Base-by-base conservation (phyloP, 108 stramenopile species). In the Craspedostauros australis region DNA sequence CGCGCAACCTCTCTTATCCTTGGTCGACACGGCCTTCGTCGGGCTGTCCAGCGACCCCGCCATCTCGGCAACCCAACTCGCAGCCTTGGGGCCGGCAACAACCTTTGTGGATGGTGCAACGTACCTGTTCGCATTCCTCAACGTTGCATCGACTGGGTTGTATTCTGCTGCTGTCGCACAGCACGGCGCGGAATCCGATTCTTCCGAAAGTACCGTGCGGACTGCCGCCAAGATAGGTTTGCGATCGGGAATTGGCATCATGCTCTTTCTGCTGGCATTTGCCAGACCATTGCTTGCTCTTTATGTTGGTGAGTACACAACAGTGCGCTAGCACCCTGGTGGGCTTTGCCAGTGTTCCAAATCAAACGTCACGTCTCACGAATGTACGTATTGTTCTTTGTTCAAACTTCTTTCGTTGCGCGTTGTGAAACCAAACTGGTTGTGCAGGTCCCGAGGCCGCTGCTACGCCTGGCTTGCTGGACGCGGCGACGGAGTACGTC, bases 121-220 rank as follows among this genome's bases (percentile, higher is more conserved):
- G 33, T 81, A 72, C 29, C 44, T 77, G 6, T 77, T 77, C 54
- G 73, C 76, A 2, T 81, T 81, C 51, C 36, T 81, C 36, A 81
- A 81, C 60, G 75, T 81, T 31, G 79, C 79, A 0, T 75, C 79
- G 9, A 81, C 79, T 16, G 77, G 77, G 57, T 39, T 81, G 15
- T 81, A 67, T 43, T 76, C 79, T 4, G 57, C 58, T 48, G 73
- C 73, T 8, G 32, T 66, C 41, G 77, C 77, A 4, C 23, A 50
- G 31, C 36, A 24, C 18, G 39, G 33, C 22, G 36, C 47, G 23
- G 12, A 48, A 8, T 7, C 24, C 19, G 8, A 53, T 31, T 23
- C 62, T 42, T 33, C 47, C 23, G 76, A 73, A 38, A 59, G 63
- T 0, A 76, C 77, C 8, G 79, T 75, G 0, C 46, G 76, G 4